phyloP scores from a whole-genome alignment of 441 rosid species.

The Syzygium malaccense region DNA sequence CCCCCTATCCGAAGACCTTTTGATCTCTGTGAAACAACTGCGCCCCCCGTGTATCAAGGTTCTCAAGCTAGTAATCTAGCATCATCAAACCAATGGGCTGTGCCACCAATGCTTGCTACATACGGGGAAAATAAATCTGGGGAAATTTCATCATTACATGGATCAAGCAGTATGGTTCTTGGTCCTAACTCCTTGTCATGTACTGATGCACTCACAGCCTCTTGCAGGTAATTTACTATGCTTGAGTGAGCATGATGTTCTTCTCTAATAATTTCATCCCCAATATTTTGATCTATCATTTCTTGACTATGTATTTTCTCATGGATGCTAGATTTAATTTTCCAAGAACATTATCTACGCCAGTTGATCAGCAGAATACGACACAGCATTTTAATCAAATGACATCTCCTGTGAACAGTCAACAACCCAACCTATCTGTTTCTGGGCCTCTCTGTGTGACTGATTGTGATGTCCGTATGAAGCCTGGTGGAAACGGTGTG shows the following conservation, averaged over 20 bases:
- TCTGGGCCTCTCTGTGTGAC: constrained; percentile 60
- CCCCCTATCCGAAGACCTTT: constrained; percentile 78
- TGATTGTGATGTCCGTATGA: constrained; percentile 59
- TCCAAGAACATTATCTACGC: constrained; percentile 56
- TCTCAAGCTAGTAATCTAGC: constrained; percentile 49
- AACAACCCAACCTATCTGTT: constrained; percentile 65
- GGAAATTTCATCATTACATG: constrained; percentile 53
- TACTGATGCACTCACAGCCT: constrained; percentile 48
- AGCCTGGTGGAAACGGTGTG: constrained; percentile 68
- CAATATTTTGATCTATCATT: constrained; percentile 2
- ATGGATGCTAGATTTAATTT: constrained; percentile 79
- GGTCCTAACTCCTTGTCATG: constrained; percentile 56
- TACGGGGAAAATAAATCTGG: constrained; percentile 45
- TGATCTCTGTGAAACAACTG: constrained; percentile 76
- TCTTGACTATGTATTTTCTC: constrained; percentile 10
- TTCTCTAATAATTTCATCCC: constrained; percentile 1
- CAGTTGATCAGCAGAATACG: constrained; percentile 76
- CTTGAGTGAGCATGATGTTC: constrained; percentile 9
- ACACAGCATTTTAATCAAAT: constrained; percentile 67
- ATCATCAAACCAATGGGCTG: constrained; percentile 57
- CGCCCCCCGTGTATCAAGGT: constrained; percentile 58
- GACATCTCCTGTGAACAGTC: constrained; percentile 60
- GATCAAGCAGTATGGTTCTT: constrained; percentile 50
- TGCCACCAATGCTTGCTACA: constrained; percentile 46
- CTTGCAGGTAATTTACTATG: constrained; percentile 51